These are phyloP conservation scores for Daldinia caldariorum DNA, from an alignment of 495 filamentous ascomycete species.

Conservation along the genomic window DNA sequence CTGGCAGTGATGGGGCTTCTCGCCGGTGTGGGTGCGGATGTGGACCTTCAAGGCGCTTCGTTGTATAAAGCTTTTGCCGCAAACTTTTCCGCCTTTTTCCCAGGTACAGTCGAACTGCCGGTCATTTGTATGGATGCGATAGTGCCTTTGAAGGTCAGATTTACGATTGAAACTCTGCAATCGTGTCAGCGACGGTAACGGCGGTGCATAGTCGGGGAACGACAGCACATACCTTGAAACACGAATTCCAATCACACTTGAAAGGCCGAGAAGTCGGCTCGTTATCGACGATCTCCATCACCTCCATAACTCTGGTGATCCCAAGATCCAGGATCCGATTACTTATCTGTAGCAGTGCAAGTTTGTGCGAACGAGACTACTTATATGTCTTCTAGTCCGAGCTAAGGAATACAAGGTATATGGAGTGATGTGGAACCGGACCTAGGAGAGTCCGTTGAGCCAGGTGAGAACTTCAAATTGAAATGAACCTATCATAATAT, in stretches of 20 bases:
- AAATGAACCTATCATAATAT: constrained; percentile 29
- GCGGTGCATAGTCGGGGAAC: not conserved
- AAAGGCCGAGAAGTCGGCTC: constrained; percentile 63
- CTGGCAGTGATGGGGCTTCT: constrained; percentile 88
- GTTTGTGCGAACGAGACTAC: constrained; percentile 47
- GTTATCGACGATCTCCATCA: constrained; percentile 64
- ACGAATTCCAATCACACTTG: constrained; percentile 62
- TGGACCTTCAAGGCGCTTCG: constrained; percentile 88
- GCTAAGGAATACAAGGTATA: constrained; percentile 35
- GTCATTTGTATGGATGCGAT: constrained; percentile 91
- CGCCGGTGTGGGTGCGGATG: constrained; percentile 85
- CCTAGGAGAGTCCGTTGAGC: constrained; percentile 37
- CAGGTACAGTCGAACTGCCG: too few species aligned
- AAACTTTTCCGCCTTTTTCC: too few species aligned
- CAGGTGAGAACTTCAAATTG: constrained; percentile 15
- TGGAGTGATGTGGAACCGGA: constrained; percentile 31
- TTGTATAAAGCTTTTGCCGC: constrained; percentile 95
- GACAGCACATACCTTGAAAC: constrained; percentile 59
- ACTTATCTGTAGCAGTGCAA: constrained; percentile 37
- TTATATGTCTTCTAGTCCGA: constrained; percentile 53
- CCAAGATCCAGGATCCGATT: constrained; percentile 39
- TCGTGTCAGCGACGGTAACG: constrained; percentile 30
- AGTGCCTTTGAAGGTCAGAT: constrained; percentile 88
- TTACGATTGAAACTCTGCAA: constrained; percentile 89
- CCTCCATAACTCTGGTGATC: constrained; percentile 58